These are phyloP conservation scores for Protea cynaroides DNA, from an alignment of 164 flowering plant genomes.

Conservation along the genomic window DNA sequence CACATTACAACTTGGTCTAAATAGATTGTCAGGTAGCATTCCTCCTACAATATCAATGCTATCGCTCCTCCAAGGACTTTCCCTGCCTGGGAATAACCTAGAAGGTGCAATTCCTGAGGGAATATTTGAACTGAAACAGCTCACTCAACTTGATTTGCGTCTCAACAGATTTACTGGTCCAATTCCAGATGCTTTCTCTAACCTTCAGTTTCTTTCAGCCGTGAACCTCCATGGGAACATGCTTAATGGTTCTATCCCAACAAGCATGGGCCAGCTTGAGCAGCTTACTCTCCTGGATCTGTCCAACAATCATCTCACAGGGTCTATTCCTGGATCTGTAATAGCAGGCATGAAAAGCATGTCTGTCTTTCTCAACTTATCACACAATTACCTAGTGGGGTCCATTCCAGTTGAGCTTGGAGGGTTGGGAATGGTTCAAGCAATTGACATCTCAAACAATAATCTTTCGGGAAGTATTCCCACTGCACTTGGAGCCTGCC, in stretches of 20 bases:
- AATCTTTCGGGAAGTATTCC: slow-evolving; percentile 27
- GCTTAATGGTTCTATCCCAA: slow-evolving; percentile 22
- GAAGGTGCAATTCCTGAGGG: neutral
- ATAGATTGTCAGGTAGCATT: neutral
- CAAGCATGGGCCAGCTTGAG: slow-evolving; percentile 22
- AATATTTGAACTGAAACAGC: neutral
- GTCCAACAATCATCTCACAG: slow-evolving; percentile 62
- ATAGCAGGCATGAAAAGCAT: slow-evolving; percentile 71
- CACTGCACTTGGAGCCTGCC: slow-evolving; percentile 31
- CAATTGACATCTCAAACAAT: slow-evolving; percentile 38
- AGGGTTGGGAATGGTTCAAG: slow-evolving; percentile 30
- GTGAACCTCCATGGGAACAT: neutral
- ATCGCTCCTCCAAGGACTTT: neutral
- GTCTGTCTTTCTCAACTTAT: slow-evolving; percentile 59
- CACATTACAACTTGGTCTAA: neutral
- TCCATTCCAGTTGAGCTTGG: slow-evolving; percentile 45
- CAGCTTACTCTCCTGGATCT: slow-evolving; percentile 38
- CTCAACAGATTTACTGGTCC: slow-evolving; percentile 4
- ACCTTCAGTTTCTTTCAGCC: neutral
- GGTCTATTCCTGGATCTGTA: slow-evolving; percentile 64
- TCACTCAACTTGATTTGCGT: neutral
- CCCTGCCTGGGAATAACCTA: neutral
- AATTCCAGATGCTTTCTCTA: slow-evolving; percentile 20
- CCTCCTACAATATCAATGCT: neutral
- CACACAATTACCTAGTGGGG: slow-evolving; percentile 40